Evolutionary conservation across 345 rosid genomes (phyloP).

Genomic region (Lepidium aucheri): DNA sequence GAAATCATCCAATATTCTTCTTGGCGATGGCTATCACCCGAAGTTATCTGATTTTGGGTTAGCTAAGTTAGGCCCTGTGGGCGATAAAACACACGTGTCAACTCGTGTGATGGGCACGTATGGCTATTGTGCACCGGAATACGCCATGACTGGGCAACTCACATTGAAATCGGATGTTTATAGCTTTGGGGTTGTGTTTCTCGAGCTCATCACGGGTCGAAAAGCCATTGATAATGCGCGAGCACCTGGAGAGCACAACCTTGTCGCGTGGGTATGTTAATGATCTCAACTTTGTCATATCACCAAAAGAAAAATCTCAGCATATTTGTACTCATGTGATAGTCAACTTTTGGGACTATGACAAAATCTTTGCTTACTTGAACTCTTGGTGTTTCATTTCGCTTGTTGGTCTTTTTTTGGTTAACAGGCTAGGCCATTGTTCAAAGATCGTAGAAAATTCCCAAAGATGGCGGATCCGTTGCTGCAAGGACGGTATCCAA

Average conservation of each 20-base stretch:
- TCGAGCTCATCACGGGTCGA: slow-evolving; percentile 93
- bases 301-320: too few species aligned
- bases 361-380: background rate
- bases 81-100: slow-evolving; percentile 96
- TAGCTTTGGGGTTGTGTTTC: slow-evolving; percentile 96
- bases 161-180: slow-evolving; percentile 94
- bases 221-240: slow-evolving; percentile 86
- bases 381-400: background rate
- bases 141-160: slow-evolving; percentile 98
- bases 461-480: slow-evolving; percentile 94
- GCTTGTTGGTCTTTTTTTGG: slow-evolving; percentile 8
- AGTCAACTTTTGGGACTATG: background rate
- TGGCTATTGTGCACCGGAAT: slow-evolving; percentile 98
- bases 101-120: slow-evolving; percentile 99
- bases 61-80: slow-evolving; percentile 96
- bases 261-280: slow-evolving; percentile 85
- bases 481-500: slow-evolving; percentile 84
- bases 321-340: background rate
- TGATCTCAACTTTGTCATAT: background rate
- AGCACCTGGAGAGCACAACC: slow-evolving; percentile 85
- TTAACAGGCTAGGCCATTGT: slow-evolving; percentile 83
- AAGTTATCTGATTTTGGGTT: slow-evolving; percentile 95
- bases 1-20: slow-evolving; percentile 93
- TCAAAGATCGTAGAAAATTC: slow-evolving; percentile 93
- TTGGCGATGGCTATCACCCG: slow-evolving; percentile 83